Percentiles rank a stretch among this genome's conserved stretches.
Conservation (phyloP, 164 flowering plant genomes). For the Platanus orientalis region DNA sequence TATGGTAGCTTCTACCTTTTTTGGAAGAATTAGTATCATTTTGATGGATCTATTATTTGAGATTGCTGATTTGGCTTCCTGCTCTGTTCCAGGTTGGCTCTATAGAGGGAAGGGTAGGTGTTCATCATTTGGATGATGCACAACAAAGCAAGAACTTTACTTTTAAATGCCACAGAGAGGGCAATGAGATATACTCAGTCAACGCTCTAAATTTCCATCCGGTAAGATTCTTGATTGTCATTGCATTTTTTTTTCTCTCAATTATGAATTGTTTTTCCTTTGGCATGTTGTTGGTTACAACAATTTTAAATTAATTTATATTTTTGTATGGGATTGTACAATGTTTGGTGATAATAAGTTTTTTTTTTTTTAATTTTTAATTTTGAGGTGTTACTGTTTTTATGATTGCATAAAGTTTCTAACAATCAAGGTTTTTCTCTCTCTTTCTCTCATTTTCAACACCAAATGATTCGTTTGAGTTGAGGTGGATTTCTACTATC, state of each 20-base stretch:
- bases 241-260: slow-evolving; percentile 6
- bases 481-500: no score
- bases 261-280: not conserved
- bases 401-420: not conserved
- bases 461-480: no score
- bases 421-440: not conserved
- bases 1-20: not conserved
- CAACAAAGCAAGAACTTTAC: slow-evolving; percentile 83
- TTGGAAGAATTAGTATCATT: no score
- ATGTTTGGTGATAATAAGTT: not conserved
- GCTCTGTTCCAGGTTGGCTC: slow-evolving; percentile 75
- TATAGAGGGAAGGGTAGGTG: slow-evolving; percentile 97
- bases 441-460: not conserved
- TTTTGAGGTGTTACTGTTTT: no score
- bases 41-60: not conserved
- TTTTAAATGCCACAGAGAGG: slow-evolving; percentile 96
- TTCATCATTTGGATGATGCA: slow-evolving; percentile 88
- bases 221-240: slow-evolving; percentile 39
- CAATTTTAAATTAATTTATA: not conserved
- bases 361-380: no score
- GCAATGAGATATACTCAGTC: slow-evolving; percentile 84
- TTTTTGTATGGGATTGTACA: not conserved
- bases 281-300: not conserved
- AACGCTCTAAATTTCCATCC: slow-evolving; percentile 95
- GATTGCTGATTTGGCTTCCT: slow-evolving; percentile 1